Evolutionary conservation across 306 rosid species (phyloP).

Genomic region (Senna tora): DNA sequence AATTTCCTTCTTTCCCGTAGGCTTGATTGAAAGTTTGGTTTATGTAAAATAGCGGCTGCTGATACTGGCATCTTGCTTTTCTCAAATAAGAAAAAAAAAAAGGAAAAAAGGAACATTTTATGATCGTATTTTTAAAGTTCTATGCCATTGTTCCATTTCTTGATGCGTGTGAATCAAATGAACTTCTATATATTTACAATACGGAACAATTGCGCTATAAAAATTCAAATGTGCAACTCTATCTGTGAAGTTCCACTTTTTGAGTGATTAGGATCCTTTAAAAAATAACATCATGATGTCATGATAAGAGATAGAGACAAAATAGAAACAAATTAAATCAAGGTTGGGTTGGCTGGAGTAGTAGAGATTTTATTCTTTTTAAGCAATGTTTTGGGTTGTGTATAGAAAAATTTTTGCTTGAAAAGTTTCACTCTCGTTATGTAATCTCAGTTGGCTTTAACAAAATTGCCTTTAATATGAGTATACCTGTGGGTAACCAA

Average conservation of each 20-base stretch:
- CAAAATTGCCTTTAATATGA: too few species aligned
- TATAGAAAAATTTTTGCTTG: too few species aligned
- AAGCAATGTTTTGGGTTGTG: too few species aligned
- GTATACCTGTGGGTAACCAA: too few species aligned
- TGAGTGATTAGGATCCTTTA: too few species aligned
- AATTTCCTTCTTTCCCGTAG: slow-evolving; percentile 46
- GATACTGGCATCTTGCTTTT: slow-evolving; percentile 51
- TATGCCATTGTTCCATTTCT: slow-evolving; percentile 28
- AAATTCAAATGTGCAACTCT: not conserved
- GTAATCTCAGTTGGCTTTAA: too few species aligned
- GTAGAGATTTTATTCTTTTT: too few species aligned
- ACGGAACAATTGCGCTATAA: not conserved
- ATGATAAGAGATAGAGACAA: too few species aligned
- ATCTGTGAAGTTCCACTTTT: not conserved
- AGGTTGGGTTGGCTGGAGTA: too few species aligned
- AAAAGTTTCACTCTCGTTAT: too few species aligned
- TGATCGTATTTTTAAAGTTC: slow-evolving; percentile 31
- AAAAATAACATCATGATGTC: too few species aligned
- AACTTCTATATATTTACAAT: not conserved
- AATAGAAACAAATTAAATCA: too few species aligned
- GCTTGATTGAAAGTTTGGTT: slow-evolving; percentile 60
- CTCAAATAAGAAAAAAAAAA: slow-evolving; percentile 51
- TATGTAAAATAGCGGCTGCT: slow-evolving; percentile 63
- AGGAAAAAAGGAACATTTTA: not conserved
- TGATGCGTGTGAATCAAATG: not conserved